Conservation (phyloP, 2,329 filamentous ascomycete genomes). For the Fusarium algeriense region DNA sequence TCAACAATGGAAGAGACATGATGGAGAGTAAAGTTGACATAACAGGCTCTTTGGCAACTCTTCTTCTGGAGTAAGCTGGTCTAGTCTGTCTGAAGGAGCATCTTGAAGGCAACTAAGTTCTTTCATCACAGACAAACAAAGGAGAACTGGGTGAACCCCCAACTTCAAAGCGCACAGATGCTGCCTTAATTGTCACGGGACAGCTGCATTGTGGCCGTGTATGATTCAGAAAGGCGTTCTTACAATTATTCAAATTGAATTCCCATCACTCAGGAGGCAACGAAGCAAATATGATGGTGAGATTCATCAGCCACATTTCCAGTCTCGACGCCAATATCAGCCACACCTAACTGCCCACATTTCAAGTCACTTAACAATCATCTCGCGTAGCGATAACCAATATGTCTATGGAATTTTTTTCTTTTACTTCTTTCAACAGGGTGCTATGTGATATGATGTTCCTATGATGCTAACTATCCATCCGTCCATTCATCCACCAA, state of each 20-base stretch:
- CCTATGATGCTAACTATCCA: slow-evolving; percentile 45
- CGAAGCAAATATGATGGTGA: neutral
- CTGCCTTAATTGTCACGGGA: too few relatives aligned
- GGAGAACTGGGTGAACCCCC: neutral
- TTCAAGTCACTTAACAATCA: neutral
- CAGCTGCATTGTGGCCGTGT: neutral
- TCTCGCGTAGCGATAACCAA: neutral
- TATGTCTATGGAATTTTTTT: slow-evolving; percentile 45
- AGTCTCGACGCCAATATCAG: neutral
- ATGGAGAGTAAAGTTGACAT: neutral
- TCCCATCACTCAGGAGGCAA: neutral
- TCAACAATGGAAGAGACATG: neutral
- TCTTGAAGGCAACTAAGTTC: neutral
- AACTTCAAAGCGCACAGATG: neutral
- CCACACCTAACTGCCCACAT: slow-evolving; percentile 26
- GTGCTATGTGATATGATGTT: slow-evolving; percentile 47
- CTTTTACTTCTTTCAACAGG: slow-evolving; percentile 41
- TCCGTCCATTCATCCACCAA: slow-evolving; percentile 42
- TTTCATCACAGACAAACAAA: neutral
- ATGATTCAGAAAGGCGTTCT: neutral
- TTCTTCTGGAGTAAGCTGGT: neutral
- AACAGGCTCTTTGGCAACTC: neutral
- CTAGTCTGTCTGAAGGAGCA: neutral
- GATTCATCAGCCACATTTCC: slow-evolving; percentile 23
- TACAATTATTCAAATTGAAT: neutral